Base-by-base conservation (phyloP, 768 basidiomycete genomes). In the Macrolepiota dolichaula region DNA sequence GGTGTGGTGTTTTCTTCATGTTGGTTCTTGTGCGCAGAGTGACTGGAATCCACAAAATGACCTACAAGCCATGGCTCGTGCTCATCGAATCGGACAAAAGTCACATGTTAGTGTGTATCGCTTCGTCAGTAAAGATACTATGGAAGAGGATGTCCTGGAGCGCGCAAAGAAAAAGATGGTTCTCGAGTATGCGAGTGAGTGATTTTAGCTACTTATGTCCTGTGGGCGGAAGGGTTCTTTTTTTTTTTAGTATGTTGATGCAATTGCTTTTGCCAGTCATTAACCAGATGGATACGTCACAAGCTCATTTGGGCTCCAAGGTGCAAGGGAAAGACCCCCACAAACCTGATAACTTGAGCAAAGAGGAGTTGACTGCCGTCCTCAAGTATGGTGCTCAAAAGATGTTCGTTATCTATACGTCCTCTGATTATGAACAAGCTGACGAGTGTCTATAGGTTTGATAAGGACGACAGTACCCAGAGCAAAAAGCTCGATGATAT, bases 131-230 rank as follows among this genome's bases (percentile, higher is more conserved):
- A 98, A 98, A 76, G 97, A 98, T 69, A 98, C 96, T 19, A 97
- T 98, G 87, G 97, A 98, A 75, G 97, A 98, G 76, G 97, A 98
- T 69, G 91, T 98, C 19, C 84, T 99, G 50, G 96, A 99, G 77
- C 85, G 96, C 55, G 97, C 97, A 11, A 96, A 96, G 83, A 93
- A 94, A 80, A 98, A 99, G 80, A 98, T 98, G 97, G 94, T 98
- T 47, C 80, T 99, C 64, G 97, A 99, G 74, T 97, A 98, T 79
- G 97, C 97, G 46, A 98, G 96, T 98, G 74, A 71, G 95, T 91
- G 54, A 62, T 56, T 53, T 44, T 47, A 51, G 42, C 44, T 53
- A 51, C 44, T 49, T 32, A 52, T 51, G 29, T n/a, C 3, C 7
- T 32, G 7, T 32, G 29, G 29, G 29, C n/a, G 29, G 29, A 32